Evolutionary conservation across 1,139 yeast species (phyloP), one percentile per base, ranked within the genome.

Genomic region (Scheffersomyces illinoinensis): DNA sequence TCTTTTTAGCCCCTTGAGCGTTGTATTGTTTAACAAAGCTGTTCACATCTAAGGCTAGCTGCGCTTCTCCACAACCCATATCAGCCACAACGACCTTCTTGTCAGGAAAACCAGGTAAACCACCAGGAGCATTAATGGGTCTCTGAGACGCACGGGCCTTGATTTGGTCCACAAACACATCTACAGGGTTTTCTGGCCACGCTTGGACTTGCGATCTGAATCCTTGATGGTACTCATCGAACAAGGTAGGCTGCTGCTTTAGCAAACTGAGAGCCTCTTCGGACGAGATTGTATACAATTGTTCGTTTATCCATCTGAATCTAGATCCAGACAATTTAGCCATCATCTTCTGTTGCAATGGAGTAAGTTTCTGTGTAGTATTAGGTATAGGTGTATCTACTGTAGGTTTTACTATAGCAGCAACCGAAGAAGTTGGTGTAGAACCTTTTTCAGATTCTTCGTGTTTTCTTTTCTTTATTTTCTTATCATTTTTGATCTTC

Each of bases 31-130:
- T 75, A 57, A 84, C 78, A 65, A 85, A 85, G 21, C 82, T 79
- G 53, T 78, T 76, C 50, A 92, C 82, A 63, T 91, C 90, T 49
- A 83, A 73, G 1, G 97, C 88, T 53, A 95, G 80, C 68, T 90
- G 90, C 0, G 98, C 98, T 73, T 95, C 99, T 56, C 99, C 99
- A 74, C 99, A 95, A 14, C 99, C 99, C 98, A 95, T 93, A 76
- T 95, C 99, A 0, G 98, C 98, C 58, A 95, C 84, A 1, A 90
- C 92, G 49, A 93, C 88, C 57, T 78, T 77, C 59, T 81, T 83
- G 54, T 71, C 69, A 2, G 77, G 69, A 53, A 84, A 71, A 19
- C 95, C 95, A 1, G 97, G 97, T 59, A 93, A 79, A 2, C 98
- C 98, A 64, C 98, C 98, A 1, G 98, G 98, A 0, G 98, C 97